Evolutionary conservation across 2,329 filamentous ascomycete genomes (phyloP).

Genomic region (Aureobasidium sp.): DNA sequence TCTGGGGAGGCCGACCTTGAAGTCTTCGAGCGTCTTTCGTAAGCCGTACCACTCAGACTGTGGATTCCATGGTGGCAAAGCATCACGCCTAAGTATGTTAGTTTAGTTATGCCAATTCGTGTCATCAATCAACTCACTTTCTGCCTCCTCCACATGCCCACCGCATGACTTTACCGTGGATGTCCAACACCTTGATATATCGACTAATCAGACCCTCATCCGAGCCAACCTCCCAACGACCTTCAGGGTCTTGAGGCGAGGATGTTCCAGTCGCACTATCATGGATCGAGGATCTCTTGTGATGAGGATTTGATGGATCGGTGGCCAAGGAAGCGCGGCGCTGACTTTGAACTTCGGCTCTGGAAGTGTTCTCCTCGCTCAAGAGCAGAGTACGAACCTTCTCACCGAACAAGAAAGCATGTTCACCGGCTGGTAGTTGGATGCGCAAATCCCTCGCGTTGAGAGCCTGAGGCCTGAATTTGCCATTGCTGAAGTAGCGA

Average conservation of each 20-base stretch:
- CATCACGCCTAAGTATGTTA: constrained; percentile 40
- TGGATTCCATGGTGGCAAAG: constrained; percentile 52
- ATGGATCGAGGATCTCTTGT: not conserved
- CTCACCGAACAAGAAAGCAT: constrained; percentile 53
- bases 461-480: constrained; percentile 51
- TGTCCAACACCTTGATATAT: constrained; percentile 45
- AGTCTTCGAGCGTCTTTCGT: constrained; percentile 41
- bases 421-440: constrained; percentile 59
- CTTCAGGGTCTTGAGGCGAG: constrained; percentile 27
- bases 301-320: constrained; percentile 16
- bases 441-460: constrained; percentile 51
- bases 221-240: constrained; percentile 44
- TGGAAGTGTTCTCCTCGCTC: constrained; percentile 27
- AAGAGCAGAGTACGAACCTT: constrained; percentile 46
- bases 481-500: constrained; percentile 57
- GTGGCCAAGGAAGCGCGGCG: constrained; percentile 38
- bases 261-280: constrained; percentile 7
- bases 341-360: constrained; percentile 33
- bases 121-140: constrained; percentile 29
- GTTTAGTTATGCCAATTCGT: constrained; percentile 20
- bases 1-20: constrained; percentile 47
- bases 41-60: constrained; percentile 48
- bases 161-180: constrained; percentile 46
- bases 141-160: constrained; percentile 52
- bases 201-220: constrained; percentile 40